Evolutionary conservation across 192 early-diverging fungal genomes (phyloP).

Genomic region (Coemansia aciculifera): DNA sequence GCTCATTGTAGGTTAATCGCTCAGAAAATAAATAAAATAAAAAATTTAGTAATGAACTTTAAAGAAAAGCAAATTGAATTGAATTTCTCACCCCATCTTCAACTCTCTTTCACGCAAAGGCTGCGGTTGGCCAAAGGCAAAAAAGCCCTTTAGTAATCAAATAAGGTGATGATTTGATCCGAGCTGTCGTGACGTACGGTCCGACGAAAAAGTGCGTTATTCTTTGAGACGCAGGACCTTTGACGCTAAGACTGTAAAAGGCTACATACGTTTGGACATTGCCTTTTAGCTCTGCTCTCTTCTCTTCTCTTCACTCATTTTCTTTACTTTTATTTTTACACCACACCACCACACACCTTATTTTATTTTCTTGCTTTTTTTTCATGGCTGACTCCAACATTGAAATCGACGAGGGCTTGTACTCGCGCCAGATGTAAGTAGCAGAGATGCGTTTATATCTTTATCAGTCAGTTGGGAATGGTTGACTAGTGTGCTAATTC

Average conservation of each 20-base stretch:
- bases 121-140: not conserved
- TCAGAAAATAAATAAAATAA: conserved; percentile 12
- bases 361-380: conserved; percentile 17
- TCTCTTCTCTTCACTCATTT: not conserved
- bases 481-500: not conserved
- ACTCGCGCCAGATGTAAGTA: conserved; percentile 98
- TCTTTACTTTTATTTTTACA: conserved; percentile 1
- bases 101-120: not conserved
- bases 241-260: too few relatives aligned
- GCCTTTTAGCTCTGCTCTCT: too few relatives aligned
- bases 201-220: too few relatives aligned
- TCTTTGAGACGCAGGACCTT: too few relatives aligned
- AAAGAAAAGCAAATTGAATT: not conserved
- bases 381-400: conserved; percentile 19
- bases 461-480: not conserved
- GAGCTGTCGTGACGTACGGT: not conserved
- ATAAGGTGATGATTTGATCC: not conserved
- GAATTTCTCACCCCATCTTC: not conserved
- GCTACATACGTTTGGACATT: too few relatives aligned
- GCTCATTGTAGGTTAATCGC: conserved; percentile 29
- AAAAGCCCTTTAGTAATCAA: not conserved
- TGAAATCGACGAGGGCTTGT: conserved; percentile 92
- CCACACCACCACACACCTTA: conserved; percentile 1
- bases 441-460: not conserved
- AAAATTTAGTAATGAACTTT: not conserved